Evolutionary conservation across 305 asterid genomes (phyloP).

Genomic region (Fraxinus greggii): DNA sequence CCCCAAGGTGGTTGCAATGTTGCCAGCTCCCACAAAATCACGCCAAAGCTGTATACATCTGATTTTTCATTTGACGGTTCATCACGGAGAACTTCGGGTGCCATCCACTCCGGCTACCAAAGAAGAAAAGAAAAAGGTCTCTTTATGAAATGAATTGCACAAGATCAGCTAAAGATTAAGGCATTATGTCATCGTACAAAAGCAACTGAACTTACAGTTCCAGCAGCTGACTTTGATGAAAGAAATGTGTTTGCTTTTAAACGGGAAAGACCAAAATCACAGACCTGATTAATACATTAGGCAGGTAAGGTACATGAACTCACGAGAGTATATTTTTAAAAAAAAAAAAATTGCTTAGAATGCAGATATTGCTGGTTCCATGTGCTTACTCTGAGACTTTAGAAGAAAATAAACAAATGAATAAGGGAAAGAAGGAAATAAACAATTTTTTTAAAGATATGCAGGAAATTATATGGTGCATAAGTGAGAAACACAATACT

Average conservation of each 20-base stretch:
- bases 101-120: conserved; percentile 60
- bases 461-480: not conserved
- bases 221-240: conserved; percentile 98
- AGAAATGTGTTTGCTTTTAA: conserved; percentile 93
- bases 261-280: conserved; percentile 99
- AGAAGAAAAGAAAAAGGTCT: conserved; percentile 1
- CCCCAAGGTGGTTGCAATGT: conserved; percentile 59
- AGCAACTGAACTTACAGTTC: conserved; percentile 69
- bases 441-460: not conserved
- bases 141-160: conserved; percentile 14
- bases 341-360: not conserved
- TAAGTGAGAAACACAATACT: not conserved
- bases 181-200: conserved; percentile 20
- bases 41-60: conserved; percentile 58
- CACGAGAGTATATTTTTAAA: not conserved
- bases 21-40: conserved; percentile 57
- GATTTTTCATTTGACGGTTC: conserved; percentile 65
- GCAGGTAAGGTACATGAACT: conserved; percentile 16
- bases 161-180: conserved; percentile 4
- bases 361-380: not conserved
- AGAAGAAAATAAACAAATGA: not conserved
- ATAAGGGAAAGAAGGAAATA: conserved; percentile 4
- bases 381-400: not conserved
- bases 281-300: conserved; percentile 58
- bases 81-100: conserved; percentile 65